Base-by-base conservation (phyloP, 106 monocot species). In the Dendrobium nobile region DNA sequence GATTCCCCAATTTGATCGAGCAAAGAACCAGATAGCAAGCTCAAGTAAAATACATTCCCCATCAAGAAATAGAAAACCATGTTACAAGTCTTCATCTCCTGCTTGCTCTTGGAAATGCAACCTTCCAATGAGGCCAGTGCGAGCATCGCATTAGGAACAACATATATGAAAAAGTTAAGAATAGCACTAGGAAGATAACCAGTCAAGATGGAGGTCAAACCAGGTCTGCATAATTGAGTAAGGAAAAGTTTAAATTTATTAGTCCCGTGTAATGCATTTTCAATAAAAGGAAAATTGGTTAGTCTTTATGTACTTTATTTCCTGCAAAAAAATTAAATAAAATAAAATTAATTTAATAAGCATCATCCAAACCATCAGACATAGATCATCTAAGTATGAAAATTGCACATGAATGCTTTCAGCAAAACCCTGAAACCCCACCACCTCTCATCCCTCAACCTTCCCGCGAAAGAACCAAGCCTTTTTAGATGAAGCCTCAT, bases 31-130 rank as follows among this genome's bases (percentile, higher is more conserved):
- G 93, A 93, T 64, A 93, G 70, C 59, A 93, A 80, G 78, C 93
- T 93, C 59, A 93, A 83, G 80, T 91, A 93, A 83, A 93, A 93
- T 9, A 91, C 90, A 89, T 93, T 93, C 73, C 93, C 91, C 7
- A 93, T 77, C 81, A 93, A 86, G 77, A 93, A 93, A 87, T 93
- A 93, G 79, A 93, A 93, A 31, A 93, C 93, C 93, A 93, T 93
- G 87, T 79, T 89, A 47, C 93, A 93, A 43, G 88, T 82, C 86
- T 85, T 91, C 20, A 93, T 88, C 81, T 93, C 88, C 72, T 81
- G 87, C 51, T 77, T 81, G 82, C 91, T 93, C 74, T 82, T 83
- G 28, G 90, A 88, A n/a, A 85, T 80, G 58, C 48, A 84, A 31
- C 93, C 93, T 85, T 89, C 93, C 27, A 93, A 72, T 41, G 86